Conservation (phyloP, 2,329 filamentous ascomycete species). For the Fonsecaea monophora region DNA sequence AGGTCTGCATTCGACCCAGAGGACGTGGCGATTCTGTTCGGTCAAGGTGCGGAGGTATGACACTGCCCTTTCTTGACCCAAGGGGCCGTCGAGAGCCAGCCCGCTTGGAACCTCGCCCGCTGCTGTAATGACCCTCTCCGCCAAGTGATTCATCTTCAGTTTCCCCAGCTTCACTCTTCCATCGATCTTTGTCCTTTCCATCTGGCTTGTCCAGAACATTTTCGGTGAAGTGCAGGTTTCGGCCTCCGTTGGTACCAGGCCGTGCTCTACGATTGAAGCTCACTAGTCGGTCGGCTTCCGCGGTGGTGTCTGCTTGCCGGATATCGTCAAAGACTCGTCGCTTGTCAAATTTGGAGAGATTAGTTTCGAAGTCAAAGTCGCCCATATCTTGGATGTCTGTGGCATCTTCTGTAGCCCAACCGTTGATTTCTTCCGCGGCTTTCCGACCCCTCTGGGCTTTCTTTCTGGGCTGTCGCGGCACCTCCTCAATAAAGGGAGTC, state of each 20-base stretch:
- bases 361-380: slow-evolving; percentile 91
- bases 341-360: slow-evolving; percentile 94
- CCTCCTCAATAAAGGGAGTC: slow-evolving; percentile 70
- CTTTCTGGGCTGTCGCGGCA: slow-evolving; percentile 55
- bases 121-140: slow-evolving; percentile 52
- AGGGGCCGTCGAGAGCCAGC: slow-evolving; percentile 49
- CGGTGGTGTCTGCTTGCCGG: slow-evolving; percentile 82
- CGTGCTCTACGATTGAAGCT: slow-evolving; percentile 76
- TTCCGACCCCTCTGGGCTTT: slow-evolving; percentile 55
- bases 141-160: slow-evolving; percentile 50
- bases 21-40: slow-evolving; percentile 39
- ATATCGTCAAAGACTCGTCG: slow-evolving; percentile 90
- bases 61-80: slow-evolving; percentile 53
- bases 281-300: slow-evolving; percentile 89
- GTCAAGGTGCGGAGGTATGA: slow-evolving; percentile 47
- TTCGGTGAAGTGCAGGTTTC: slow-evolving; percentile 89
- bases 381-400: slow-evolving; percentile 92
- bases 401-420: slow-evolving; percentile 95
- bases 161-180: slow-evolving; percentile 79
- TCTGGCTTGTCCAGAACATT: slow-evolving; percentile 77
- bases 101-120: slow-evolving; percentile 55
- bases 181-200: slow-evolving; percentile 50
- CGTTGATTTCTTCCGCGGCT: slow-evolving; percentile 68
- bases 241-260: slow-evolving; percentile 77
- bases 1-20: slow-evolving; percentile 43